Percentiles rank a stretch among this genome's conserved stretches.
Conservation (phyloP, 176 grass and related monocot genomes). For the Eleusine coracana region DNA sequence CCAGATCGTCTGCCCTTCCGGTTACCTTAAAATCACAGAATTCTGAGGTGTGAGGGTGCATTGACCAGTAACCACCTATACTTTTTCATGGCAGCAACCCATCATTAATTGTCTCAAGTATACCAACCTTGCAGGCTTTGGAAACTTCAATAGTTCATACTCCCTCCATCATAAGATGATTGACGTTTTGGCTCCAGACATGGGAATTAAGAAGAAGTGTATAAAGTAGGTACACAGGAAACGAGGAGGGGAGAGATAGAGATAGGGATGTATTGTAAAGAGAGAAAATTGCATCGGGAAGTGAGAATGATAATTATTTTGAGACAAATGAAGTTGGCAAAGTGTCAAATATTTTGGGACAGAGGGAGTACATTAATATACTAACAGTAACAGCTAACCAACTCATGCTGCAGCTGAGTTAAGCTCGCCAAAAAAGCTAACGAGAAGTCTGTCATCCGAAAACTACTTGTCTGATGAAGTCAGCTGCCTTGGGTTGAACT, state of each 20-base stretch:
- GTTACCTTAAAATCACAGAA: not conserved
- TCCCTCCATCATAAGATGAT: too few species aligned
- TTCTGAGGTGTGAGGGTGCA: not conserved
- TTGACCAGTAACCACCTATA: not conserved
- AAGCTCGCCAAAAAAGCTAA: not conserved
- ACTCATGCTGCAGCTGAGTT: not conserved
- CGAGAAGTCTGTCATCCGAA: too few species aligned
- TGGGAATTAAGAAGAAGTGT: too few species aligned
- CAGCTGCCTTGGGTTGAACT: conserved; percentile 93
- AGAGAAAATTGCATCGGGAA: too few species aligned
- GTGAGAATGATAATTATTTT: too few species aligned
- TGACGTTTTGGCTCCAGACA: too few species aligned
- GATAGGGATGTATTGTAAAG: too few species aligned
- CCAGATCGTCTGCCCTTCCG: not conserved
- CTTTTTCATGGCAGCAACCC: not conserved
- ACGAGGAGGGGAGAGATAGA: too few species aligned
- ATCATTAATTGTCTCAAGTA: too few species aligned
- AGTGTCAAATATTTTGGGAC: too few species aligned
- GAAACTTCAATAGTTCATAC: not conserved
- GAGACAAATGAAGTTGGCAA: too few species aligned
- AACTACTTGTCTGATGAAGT: conserved; percentile 63
- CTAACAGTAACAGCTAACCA: not conserved
- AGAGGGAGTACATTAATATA: not conserved
- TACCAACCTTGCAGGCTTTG: not conserved
- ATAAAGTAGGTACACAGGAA: too few species aligned